Percentiles rank a stretch among this genome's conserved stretches.
Evolutionary conservation across 805 yeast species (phyloP).

Genomic region (Ascoidea rubescens): DNA sequence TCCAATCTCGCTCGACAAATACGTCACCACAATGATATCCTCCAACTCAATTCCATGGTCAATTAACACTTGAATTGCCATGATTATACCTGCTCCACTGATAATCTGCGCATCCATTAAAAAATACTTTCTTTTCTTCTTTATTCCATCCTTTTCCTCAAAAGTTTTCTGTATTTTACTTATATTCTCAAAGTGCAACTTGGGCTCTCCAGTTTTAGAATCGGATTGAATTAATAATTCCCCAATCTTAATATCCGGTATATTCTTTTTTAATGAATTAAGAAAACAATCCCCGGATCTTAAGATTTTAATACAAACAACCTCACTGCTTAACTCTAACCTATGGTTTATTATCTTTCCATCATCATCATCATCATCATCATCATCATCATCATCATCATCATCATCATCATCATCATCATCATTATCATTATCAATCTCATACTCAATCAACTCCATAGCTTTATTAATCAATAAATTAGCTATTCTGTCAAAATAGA

Average conservation of each 20-base stretch:
- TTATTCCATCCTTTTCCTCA: slow-evolving; percentile 7
- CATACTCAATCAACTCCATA: slow-evolving; percentile 26
- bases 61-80: slow-evolving; percentile 80
- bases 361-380: too few relatives aligned
- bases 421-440: too few relatives aligned
- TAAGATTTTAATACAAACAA: slow-evolving; percentile 66
- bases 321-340: slow-evolving; percentile 24
- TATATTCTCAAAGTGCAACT: slow-evolving; percentile 65
- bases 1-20: slow-evolving; percentile 70
- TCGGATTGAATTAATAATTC: slow-evolving; percentile 81
- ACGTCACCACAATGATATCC: slow-evolving; percentile 55
- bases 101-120: slow-evolving; percentile 79
- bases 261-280: slow-evolving; percentile 57
- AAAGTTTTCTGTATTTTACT: slow-evolving; percentile 27
- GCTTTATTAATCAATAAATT: slow-evolving; percentile 56
- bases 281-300: slow-evolving; percentile 91
- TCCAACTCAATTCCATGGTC: slow-evolving; percentile 61
- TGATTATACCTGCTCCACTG: slow-evolving; percentile 86
- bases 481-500: slow-evolving; percentile 77
- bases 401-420: too few relatives aligned
- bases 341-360: too few relatives aligned
- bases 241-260: slow-evolving; percentile 72
- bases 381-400: too few relatives aligned
- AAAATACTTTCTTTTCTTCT: slow-evolving; percentile 30
- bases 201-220: slow-evolving; percentile 86